Base-by-base conservation (phyloP, 2,329 filamentous ascomycete genomes). In the Xylariales sp. region DNA sequence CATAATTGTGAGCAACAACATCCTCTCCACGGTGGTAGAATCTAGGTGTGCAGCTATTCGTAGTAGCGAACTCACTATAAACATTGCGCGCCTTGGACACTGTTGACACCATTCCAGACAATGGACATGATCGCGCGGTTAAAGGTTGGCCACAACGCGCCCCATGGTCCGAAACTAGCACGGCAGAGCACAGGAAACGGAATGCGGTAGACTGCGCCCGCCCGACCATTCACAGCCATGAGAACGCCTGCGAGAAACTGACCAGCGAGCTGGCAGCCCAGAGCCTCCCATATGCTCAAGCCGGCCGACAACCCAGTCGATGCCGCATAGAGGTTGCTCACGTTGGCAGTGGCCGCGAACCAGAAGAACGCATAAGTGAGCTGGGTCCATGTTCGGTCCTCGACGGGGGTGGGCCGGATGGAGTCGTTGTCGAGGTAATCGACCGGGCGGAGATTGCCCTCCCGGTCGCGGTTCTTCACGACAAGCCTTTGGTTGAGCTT, bases 271-370 rank as follows among this genome's bases (percentile, higher is more conserved):
- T 59, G 49, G 50, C 64, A 59, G 32, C 49, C 65, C 19, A 73
- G 42, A 12, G 62, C 60, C 46, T 73, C 69, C 70, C 70, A 74
- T 60, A 72, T 69, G 28, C 59, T 65, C 16, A 74, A 51, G 8
- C 70, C 70, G 7, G 65, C 44, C 3, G 65, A 53, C 46, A 65
- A 60, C 2, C 58, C 63, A 5, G 64, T 58, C 5, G 59, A 60
- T 3, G 57, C 58, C 12, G 59, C 53, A 49, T 69, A 63, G 51
- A 62, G 57, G 40, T 60, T 61, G 17, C 57, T 58, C 5, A 64
- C 60, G 16, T 62, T 62, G 20, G 60, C 59, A 6, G 53, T 51
- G 28, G 62, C 59, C 29, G 62, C 62, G 46, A 67, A 66, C 65
- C 65, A 68, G 42, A 67, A 67, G 5, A 55, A 55, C 5, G 65